Evolutionary conservation across 345 rosid species (phyloP).

Genomic region (Brassica rapa): DNA sequence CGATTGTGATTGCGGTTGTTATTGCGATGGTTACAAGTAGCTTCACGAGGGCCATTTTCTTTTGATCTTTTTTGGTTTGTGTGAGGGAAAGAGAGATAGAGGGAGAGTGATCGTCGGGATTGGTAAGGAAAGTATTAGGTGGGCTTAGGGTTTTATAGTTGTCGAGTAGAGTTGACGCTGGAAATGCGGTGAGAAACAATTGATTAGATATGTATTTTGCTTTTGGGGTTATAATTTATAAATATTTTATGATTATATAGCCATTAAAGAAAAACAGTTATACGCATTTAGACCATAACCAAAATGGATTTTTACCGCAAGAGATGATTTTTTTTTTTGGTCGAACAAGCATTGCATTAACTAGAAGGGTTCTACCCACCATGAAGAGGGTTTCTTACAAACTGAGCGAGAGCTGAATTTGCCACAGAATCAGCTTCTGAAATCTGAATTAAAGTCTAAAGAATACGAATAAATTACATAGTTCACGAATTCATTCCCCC

Average conservation of each 20-base stretch:
- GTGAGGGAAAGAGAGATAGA: background rate
- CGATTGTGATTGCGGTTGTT: background rate
- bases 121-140: background rate
- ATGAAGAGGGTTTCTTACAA: too few species aligned
- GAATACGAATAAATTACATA: background rate
- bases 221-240: background rate
- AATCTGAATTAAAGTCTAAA: too few species aligned
- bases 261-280: background rate
- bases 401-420: too few species aligned
- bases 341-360: too few species aligned
- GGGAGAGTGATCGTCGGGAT: background rate
- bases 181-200: background rate
- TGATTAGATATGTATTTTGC: background rate
- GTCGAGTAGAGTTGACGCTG: constrained; percentile 8
- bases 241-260: background rate
- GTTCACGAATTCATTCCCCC: background rate
- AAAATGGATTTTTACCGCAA: background rate
- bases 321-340: background rate
- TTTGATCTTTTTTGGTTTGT: background rate
- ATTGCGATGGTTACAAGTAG: constrained; percentile 2
- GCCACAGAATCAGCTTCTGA: too few species aligned
- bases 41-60: constrained; percentile 1
- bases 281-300: background rate
- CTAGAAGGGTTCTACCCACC: too few species aligned
- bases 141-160: constrained; percentile 4